Evolutionary conservation across 495 filamentous ascomycete species (phyloP), one percentile per base, ranked within the genome.

Genomic region (Beverwykella pulmonaria): DNA sequence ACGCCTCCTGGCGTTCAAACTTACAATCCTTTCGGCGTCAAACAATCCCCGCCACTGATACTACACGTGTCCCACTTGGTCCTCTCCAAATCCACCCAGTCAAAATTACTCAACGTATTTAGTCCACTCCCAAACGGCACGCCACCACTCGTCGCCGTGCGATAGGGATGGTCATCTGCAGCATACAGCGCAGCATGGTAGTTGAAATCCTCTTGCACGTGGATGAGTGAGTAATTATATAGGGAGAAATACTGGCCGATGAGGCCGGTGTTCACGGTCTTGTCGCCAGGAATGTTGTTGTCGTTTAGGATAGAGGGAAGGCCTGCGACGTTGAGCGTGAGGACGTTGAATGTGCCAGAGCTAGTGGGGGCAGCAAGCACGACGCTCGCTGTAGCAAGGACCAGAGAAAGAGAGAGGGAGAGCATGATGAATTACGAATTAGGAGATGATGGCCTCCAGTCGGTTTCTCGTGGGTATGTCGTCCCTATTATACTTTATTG

Each of bases 161-260:
- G 78, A 72, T 84, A 83, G 17, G 80, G 77, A 71, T 87, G 85
- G 44, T 69, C 75, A 70, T 86, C 82, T 23, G 81, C 80, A 0
- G 68, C 73, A 72, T 87, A 87, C 59, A 88, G 77, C 57, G 79
- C 73, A 7, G 82, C 82, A 69, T 88, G 86, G 72, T 86, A 88
- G 76, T 85, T 85, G 78, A 88, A 88, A 71, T 88, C 84, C 80
- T 89, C 86, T 70, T 89, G 85, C 53, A 85, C 75, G 65, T 88
- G 79, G 72, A 88, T 82, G 32, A 88, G 73, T 64, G 84, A 83
- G 75, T 83, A 86, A 57, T 75, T 79, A 63, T 82, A 83, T 65
- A 80, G 49, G 5, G 78, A 67, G 50, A 86, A 84, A 58, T 78
- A 77, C 54, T 73, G 71, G 6, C 82, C 86, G 41, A 84, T 82